Evolutionary conservation across 352 stramenopile species (phyloP), one percentile per base, ranked within the genome.

Genomic region (Pythium brachiatum): DNA sequence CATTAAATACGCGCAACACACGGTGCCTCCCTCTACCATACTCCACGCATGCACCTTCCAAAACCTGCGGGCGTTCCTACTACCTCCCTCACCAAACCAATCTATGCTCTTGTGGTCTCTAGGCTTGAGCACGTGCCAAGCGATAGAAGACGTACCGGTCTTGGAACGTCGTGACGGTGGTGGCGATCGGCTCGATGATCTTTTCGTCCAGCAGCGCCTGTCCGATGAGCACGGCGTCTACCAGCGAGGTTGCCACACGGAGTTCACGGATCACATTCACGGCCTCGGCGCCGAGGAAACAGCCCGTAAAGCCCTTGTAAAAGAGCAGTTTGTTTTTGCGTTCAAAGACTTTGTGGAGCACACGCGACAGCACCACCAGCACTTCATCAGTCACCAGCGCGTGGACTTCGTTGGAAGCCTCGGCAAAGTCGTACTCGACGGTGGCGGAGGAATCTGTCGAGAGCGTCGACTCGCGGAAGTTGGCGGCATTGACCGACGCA

Each of bases 131-230:
- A 39, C 78, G 75, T 18, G 72, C 83, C 53, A 95, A 73, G 25
- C 86, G 81, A 59, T 93, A 95, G 69, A 95, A 92, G 38, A 92
- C 81, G 61, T 92, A 93, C 62, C 89, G 89, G 74, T 93, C 84
- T 59, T 95, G 86, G 75, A 95, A 95, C 57, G 73, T 86, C 25
- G 78, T 75, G 50, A 90, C 73, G 29, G 66, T 77, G 32, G 81
- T 78, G 15, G 86, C 81, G 39, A 95, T 89, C 3, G 86, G 77
- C 58, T 92, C 82, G 32, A 95, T 88, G 32, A 92, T 63, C 29
- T 80, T 79, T 27, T 95, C 86, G 57, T 95, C 86, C 55, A 95
- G 59, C 25, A 95, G 64, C 8, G 71, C 73, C 58, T 95, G 86
- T 4, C 86, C 86, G n/a, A 95, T 76, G 16, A 95, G 69, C 52